phyloP scores from a whole-genome alignment of 768 basidiomycete genomes.

The Mycena vulgaris region DNA sequence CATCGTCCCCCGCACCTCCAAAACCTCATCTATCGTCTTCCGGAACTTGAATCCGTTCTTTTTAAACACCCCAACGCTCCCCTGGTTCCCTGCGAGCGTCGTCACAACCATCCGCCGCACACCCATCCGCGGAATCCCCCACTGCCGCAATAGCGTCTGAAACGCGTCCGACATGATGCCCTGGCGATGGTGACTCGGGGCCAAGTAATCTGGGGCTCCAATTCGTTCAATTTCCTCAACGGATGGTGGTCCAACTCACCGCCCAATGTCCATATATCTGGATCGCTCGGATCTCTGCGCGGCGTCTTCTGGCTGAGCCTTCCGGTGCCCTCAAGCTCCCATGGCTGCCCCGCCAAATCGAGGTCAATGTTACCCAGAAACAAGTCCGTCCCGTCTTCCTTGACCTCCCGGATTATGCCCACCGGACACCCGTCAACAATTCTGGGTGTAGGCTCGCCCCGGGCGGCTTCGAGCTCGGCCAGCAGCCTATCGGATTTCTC shows the following conservation, averaged over 20 bases:
- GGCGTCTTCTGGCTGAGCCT: slow-evolving; percentile 61
- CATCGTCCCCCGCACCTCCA: slow-evolving; percentile 54
- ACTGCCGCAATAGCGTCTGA: slow-evolving; percentile 66
- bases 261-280: slow-evolving; percentile 76
- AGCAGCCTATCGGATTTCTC: slow-evolving; percentile 48
- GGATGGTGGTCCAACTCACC: slow-evolving; percentile 53
- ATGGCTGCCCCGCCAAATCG: slow-evolving; percentile 46
- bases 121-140: slow-evolving; percentile 80
- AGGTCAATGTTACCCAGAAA: slow-evolving; percentile 67
- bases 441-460: slow-evolving; percentile 41
- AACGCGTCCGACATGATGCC: slow-evolving; percentile 84
- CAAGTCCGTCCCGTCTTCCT: slow-evolving; percentile 69
- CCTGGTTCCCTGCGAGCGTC: slow-evolving; percentile 69
- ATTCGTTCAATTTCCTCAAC: slow-evolving; percentile 46
- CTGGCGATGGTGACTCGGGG: slow-evolving; percentile 71
- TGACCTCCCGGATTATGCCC: slow-evolving; percentile 66
- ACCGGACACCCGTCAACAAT: slow-evolving; percentile 66
- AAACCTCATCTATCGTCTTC: slow-evolving; percentile 56
- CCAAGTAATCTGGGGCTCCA: slow-evolving; percentile 66
- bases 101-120: slow-evolving; percentile 61
- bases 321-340: slow-evolving; percentile 46
- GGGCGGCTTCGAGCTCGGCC: slow-evolving; percentile 35
- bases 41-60: slow-evolving; percentile 72
- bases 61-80: slow-evolving; percentile 75
- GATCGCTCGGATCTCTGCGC: no score